Evolutionary conservation across 106 monocot genomes (phyloP).

Genomic region (Acorus calamus): DNA sequence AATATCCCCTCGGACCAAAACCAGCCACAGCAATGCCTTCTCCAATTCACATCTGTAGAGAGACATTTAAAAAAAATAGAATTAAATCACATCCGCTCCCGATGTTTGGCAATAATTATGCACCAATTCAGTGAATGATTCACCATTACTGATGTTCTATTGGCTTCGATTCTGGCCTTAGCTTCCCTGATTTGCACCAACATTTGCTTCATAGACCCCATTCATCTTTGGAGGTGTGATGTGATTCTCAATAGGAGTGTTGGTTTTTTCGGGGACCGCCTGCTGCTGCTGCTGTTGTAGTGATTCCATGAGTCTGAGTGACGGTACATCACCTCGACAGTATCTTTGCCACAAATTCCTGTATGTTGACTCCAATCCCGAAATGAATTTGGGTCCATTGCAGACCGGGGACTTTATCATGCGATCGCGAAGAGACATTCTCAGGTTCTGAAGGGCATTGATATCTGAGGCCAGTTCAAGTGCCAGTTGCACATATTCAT

Average conservation of each 20-base stretch:
- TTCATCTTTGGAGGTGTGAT: conserved; percentile 17
- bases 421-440: conserved; percentile 68
- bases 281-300: conserved; percentile 19
- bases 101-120: no score
- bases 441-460: conserved; percentile 52
- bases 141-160: no score
- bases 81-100: no score
- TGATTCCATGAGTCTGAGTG: conserved; percentile 39
- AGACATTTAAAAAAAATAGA: no score
- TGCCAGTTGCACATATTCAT: conserved; percentile 66
- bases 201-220: conserved; percentile 5
- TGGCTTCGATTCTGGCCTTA: no score
- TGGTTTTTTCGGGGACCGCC: conserved; percentile 4
- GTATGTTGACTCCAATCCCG: conserved; percentile 58
- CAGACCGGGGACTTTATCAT: conserved; percentile 84
- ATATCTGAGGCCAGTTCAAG: conserved; percentile 61
- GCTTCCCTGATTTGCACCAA: no score
- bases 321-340: conserved; percentile 57
- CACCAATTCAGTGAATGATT: no score
- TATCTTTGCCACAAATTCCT: conserved; percentile 77
- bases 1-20: no score
- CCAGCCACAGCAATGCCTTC: no score
- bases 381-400: conserved; percentile 59
- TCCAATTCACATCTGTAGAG: no score
- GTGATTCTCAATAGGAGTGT: conserved; percentile 8